Evolutionary conservation across 345 rosid species (phyloP).

Genomic region (Carallia pectinifolia): DNA sequence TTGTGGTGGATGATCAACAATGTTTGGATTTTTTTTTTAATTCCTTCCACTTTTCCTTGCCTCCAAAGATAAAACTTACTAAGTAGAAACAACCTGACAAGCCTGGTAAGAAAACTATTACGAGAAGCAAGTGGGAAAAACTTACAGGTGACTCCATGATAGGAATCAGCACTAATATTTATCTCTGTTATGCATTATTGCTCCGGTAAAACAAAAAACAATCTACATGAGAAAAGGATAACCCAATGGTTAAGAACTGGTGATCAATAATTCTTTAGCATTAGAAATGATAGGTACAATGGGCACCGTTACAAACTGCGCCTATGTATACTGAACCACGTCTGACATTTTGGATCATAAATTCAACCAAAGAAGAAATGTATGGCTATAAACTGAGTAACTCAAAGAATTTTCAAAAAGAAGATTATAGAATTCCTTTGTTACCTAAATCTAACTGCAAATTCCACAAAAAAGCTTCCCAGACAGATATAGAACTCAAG

Average conservation of each 20-base stretch:
- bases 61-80: no score
- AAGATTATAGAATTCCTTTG: no score
- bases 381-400: not conserved
- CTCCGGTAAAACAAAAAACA: conserved; percentile 14
- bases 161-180: conserved; percentile 16
- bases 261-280: not conserved
- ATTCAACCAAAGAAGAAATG: not conserved
- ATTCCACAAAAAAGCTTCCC: no score
- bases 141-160: conserved; percentile 32
- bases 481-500: no score
- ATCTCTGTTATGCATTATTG: conserved; percentile 19
- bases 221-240: conserved; percentile 4
- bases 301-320: no score
- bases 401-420: not conserved
- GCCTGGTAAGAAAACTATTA: not conserved
- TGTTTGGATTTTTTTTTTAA: not conserved
- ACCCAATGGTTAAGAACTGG: not conserved
- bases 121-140: not conserved
- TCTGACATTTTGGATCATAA: not conserved
- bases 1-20: not conserved
- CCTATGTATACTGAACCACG: no score
- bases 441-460: no score
- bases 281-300: conserved; percentile 1
- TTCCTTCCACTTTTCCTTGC: no score
- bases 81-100: no score